Evolutionary conservation across 1,284 basidiomycete species (phyloP).

Genomic region (Stygiomarasmius scandens): DNA sequence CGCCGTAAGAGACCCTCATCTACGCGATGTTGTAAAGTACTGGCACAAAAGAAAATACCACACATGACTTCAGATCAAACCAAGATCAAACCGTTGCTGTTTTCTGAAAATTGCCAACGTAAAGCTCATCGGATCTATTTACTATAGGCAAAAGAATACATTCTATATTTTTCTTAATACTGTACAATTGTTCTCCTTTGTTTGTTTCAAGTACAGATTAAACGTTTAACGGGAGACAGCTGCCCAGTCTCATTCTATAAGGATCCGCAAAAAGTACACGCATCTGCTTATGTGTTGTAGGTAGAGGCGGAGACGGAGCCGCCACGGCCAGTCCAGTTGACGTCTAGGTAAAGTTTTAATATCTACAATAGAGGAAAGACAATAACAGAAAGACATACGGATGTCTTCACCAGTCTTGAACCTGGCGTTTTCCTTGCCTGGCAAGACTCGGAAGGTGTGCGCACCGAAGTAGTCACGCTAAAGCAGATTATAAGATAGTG

Average conservation of each 20-base stretch:
- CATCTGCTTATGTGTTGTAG: constrained; percentile 77
- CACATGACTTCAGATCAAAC: no score
- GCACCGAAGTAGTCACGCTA: constrained; percentile 93
- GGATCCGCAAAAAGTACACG: not conserved
- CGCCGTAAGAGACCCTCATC: constrained; percentile 17
- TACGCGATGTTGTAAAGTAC: constrained; percentile 1
- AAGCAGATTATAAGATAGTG: constrained; percentile 30
- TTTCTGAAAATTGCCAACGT: no score
- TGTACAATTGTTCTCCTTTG: constrained; percentile 4
- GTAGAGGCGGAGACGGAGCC: constrained; percentile 91
- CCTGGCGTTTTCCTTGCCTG: constrained; percentile 85
- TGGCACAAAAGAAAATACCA: constrained; percentile 47
- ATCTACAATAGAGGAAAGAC: constrained; percentile 8
- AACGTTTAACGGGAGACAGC: not conserved
- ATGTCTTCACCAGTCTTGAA: constrained; percentile 86
- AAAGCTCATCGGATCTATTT: no score
- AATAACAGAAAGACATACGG: constrained; percentile 56
- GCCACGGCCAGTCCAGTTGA: constrained; percentile 94
- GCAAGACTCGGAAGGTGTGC: constrained; percentile 91
- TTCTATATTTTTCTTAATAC: constrained; percentile 6
- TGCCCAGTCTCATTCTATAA: not conserved
- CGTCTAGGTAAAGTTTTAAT: constrained; percentile 46
- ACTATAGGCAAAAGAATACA: not conserved
- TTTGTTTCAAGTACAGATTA: not conserved
- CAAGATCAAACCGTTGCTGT: no score